phyloP scores from a whole-genome alignment of 2,329 filamentous ascomycete genomes.

The Sclerotinia trifoliorum region DNA sequence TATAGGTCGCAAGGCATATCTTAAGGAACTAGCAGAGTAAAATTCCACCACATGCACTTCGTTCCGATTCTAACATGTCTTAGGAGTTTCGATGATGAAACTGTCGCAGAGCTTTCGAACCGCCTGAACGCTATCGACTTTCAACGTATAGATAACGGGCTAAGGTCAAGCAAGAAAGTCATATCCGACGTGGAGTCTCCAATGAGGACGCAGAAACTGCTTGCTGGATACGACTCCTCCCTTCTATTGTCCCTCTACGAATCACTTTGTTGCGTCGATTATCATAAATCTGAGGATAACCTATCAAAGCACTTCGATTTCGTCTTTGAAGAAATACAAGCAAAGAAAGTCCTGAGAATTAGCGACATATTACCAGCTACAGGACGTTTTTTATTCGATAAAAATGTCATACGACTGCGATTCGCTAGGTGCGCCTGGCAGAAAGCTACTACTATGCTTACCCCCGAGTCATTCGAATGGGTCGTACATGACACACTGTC shows the following conservation, averaged over 20 bases:
- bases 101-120: conserved; percentile 52
- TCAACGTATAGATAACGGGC: conserved; percentile 57
- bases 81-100: conserved; percentile 47
- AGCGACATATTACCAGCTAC: conserved; percentile 76
- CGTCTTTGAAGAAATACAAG: conserved; percentile 78
- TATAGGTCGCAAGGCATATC: conserved; percentile 60
- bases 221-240: conserved; percentile 47
- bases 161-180: conserved; percentile 55
- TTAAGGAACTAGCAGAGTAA: conserved; percentile 62
- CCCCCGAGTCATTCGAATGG: conserved; percentile 79
- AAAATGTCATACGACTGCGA: conserved; percentile 58
- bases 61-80: conserved; percentile 23
- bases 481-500: conserved; percentile 73
- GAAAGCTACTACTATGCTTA: conserved; percentile 58
- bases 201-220: conserved; percentile 34
- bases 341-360: conserved; percentile 75
- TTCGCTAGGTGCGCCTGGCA: conserved; percentile 70
- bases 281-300: conserved; percentile 53
- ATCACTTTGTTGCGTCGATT: conserved; percentile 77
- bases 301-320: conserved; percentile 61
- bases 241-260: conserved; percentile 84
- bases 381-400: conserved; percentile 79
- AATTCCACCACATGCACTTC: conserved; percentile 33
- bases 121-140: conserved; percentile 61
- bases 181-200: conserved; percentile 43